Evolutionary conservation across 306 rosid genomes (phyloP).

Genomic region (Malus fusca): DNA sequence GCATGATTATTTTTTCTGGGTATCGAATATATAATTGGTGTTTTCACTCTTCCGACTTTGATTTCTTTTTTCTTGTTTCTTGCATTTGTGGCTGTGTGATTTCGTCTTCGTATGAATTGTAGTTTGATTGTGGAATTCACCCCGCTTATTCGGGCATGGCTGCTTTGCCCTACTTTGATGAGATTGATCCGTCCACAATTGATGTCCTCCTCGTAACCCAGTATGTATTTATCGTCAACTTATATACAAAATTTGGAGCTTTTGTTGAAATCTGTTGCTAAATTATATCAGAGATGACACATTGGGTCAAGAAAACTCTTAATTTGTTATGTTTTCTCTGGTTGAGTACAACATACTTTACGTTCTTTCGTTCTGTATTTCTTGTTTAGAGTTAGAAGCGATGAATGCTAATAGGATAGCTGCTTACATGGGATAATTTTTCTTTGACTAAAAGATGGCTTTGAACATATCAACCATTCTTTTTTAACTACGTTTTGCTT

Average conservation of each 20-base stretch:
- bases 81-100: conserved; percentile 5
- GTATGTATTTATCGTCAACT: conserved; percentile 22
- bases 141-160: conserved; percentile 93
- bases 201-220: conserved; percentile 91
- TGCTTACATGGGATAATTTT: neutral
- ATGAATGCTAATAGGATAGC: neutral
- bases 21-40: neutral
- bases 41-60: neutral
- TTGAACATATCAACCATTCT: neutral
- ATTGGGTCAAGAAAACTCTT: neutral
- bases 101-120: neutral
- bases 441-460: neutral
- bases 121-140: conserved; percentile 97
- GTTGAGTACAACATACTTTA: neutral
- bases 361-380: neutral
- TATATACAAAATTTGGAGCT: neutral
- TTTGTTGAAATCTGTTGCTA: neutral
- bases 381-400: neutral
- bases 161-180: conserved; percentile 90
- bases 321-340: neutral
- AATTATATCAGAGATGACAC: neutral
- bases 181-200: conserved; percentile 81
- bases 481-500: neutral
- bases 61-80: neutral
- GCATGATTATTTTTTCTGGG: neutral